Evolutionary conservation across 257 asterid species (phyloP), one percentile per base, ranked within the genome.

Genomic region (Gentiana dahurica): DNA sequence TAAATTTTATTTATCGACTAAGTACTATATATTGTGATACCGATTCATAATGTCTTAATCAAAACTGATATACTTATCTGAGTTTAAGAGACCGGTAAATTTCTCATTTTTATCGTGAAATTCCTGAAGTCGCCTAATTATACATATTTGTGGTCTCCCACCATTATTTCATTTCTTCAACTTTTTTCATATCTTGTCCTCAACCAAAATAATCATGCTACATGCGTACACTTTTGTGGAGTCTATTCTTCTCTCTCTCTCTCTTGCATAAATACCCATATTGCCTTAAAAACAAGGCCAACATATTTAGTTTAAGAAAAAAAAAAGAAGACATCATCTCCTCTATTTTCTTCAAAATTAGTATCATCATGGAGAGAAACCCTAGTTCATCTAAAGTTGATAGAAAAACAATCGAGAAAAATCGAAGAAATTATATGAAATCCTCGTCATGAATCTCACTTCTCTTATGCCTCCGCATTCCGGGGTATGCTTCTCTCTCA

Each of bases 361-460:
- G 6, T 33, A 32, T 12, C 41, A 3, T n/a, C 32, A 72, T 72
- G 75, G 79, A 77, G 65, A 70, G 57, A 64, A 68, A 68, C 69
- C 79, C 78, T 68, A 67, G 75, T 68, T 69, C 74, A 43, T 59
- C 74, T 15, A 78, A 66, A 68, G 68, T 65, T 36, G 91, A 85
- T 70, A 78, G 88, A 70, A 87, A 85, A 48, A 87, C 84, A 34
- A 51, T 80, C 1, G 96, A 88, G 74, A 83, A 65, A 64, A 81
- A 83, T 46, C 55, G 95, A 56, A 81, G 97, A 68, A 68, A 71
- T 73, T 71, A 76, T 49, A 79, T 85, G 95, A 83, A 85, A 65
- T 52, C 65, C 91, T 89, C 46, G 71, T 65, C 59, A 54, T 77
- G 51, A 36, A 61, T 55, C 97, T 89, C 75, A 64, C 2, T 12